Base-by-base conservation (phyloP, 768 basidiomycete genomes). In the Xerocomellus chrysenteron region DNA sequence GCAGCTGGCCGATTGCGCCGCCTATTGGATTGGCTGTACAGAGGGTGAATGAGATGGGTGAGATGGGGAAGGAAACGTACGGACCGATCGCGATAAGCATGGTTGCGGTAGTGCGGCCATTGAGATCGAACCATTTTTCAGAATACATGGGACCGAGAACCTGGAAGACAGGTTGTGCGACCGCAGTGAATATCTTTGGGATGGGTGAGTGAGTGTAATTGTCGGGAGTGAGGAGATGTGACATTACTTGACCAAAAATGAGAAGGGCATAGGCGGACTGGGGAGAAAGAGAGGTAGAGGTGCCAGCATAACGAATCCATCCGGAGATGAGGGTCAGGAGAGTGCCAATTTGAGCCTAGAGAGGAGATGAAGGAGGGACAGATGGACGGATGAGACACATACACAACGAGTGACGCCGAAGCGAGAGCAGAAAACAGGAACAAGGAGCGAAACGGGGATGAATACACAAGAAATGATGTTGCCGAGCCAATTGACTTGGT, bases 291-390 rank as follows among this genome's bases (percentile, higher is more conserved):
- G 82, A 76, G n/a, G 67, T 68, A 0, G 78, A 68, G 4, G 88
- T 90, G 12, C 86, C 89, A 2, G 88, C 82, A 67, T 85, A 92
- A 17, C 92, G 83, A 33, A 94, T 62, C 92, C 92, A 94, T 1
- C 82, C 80, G 5, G 87, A 83, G 14, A 88, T 55, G 13, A 92
- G 66, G 17, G 90, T 71, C 5, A 76, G 61, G 2, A 76, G 62
- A 4, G 77, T 78, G 1, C 83, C 90, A 19, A 86, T 69, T 47
- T 86, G 81, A 57, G 82, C 87, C 90, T 92, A 60, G n/a, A 45
- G 28, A 9, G 4, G 30, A 11, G 14, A 26, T 53, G 37, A 57
- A 52, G 12, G 16, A 40, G 17, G 2, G 13, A 21, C 19, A 6
- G 53, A 9, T 4, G 17, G 49, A 24, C 2, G n/a, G n/a, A 7